Evolutionary conservation across 805 yeast genomes (phyloP).

Genomic region (Candida michaelii): DNA sequence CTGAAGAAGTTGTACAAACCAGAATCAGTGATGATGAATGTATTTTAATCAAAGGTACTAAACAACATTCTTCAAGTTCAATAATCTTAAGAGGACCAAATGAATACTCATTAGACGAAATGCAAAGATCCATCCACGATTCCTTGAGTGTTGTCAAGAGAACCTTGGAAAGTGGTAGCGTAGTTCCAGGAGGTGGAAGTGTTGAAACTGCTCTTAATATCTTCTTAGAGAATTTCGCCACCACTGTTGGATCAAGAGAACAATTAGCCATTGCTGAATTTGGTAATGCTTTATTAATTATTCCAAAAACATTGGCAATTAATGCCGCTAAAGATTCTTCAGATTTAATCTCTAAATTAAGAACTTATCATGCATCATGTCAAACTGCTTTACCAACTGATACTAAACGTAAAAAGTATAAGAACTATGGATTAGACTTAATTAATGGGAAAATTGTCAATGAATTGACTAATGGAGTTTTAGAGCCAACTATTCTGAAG

Average conservation of each 20-base stretch:
- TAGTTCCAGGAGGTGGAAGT: constrained; percentile 99
- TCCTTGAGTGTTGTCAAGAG: constrained; percentile 93
- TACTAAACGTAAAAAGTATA: constrained; percentile 77
- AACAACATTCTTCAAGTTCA: constrained; percentile 87
- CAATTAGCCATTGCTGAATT: constrained; percentile 98
- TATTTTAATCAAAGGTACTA: constrained; percentile 85
- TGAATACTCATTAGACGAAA: constrained; percentile 93
- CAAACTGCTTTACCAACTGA: constrained; percentile 87
- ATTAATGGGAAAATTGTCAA: constrained; percentile 90
- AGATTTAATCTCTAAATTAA: constrained; percentile 89
- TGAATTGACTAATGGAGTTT: constrained; percentile 78
- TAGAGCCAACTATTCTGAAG: constrained; percentile 94
- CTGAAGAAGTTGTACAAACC: constrained; percentile 88
- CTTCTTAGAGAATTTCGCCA: constrained; percentile 93
- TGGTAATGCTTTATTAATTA: constrained; percentile 83
- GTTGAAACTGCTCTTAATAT: constrained; percentile 95
- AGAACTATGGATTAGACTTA: constrained; percentile 89
- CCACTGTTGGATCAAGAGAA: constrained; percentile 96
- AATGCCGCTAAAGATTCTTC: constrained; percentile 98
- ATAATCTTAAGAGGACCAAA: constrained; percentile 94
- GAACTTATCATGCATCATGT: constrained; percentile 95
- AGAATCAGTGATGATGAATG: constrained; percentile 96
- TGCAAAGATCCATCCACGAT: constrained; percentile 97
- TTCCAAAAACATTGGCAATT: constrained; percentile 95
- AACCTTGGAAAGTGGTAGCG: constrained; percentile 88